Base-by-base conservation (phyloP, 257 asterid genomes). In the Gardenia jasminoides region DNA sequence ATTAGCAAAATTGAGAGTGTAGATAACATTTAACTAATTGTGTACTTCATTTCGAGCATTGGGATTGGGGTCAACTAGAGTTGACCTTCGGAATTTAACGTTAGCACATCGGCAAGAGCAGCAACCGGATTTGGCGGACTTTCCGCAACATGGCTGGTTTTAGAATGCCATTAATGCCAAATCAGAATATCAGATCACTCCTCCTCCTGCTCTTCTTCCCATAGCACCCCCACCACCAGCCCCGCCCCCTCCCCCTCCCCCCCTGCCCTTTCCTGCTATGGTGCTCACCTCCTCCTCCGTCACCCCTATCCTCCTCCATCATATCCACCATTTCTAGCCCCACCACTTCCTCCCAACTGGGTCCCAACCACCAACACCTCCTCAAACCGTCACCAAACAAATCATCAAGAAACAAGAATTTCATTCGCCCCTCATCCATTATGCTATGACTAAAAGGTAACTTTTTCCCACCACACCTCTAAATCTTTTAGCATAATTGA, bases 141-240 rank as follows among this genome's bases (percentile, higher is more conserved):
- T 81, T 72, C 68, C 66, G 92, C 88, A 75, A 83, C 86, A 85
- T 87, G 87, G 68, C 78, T 86, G 89, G 88, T 82, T 61, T 31
- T 68, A 75, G 80, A 70, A 77, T 44, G 80, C 59, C 44, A 36
- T 36, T 36, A 41, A 33, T 48, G 71, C 69, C 61, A 52, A 31
- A 15, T 19, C 30, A 30, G n/a, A 36, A 36, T 2, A 43, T 47
- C 47, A 30, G 33, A 26, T 50, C 44, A 28, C 28, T 75, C 47
- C 28, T 33, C 72, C 20, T 11, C 56, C 78, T 36, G 41, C 19
- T 66, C 58, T 36, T 62, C 67, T 48, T 74, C 78, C 82, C 44
- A 65, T 70, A 41, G 50, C 44, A 28, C 28, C 80, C 65, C n/a
- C n/a, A n/a, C n/a, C 22, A n/a, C 73, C 16, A 13, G 48, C 80